Conservation (phyloP, 129 eudicot genomes). For the Logfia minima region DNA sequence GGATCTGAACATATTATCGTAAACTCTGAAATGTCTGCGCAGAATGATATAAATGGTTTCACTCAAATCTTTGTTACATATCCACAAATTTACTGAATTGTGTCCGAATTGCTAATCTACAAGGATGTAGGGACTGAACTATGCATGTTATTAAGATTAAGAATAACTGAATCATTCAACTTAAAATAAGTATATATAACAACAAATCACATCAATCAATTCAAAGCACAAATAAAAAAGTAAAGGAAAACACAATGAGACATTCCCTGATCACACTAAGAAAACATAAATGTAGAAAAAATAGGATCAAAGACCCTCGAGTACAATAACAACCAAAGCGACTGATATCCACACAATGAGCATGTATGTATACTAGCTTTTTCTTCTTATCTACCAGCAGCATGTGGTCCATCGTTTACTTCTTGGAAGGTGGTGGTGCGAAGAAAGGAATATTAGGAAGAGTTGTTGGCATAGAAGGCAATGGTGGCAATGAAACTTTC, state of each 20-base stretch:
- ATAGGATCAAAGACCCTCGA: neutral
- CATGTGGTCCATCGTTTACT: neutral
- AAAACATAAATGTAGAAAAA: too few relatives aligned
- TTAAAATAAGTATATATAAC: neutral
- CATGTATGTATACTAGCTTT: neutral
- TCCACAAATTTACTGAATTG: neutral
- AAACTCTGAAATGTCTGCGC: neutral
- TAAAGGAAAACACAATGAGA: neutral
- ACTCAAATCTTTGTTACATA: neutral
- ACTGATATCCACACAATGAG: neutral
- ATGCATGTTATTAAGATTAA: neutral
- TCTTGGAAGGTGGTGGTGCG: slow-evolving; percentile 34
- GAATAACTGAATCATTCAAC: neutral
- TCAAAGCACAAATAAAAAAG: neutral
- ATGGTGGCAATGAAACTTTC: slow-evolving; percentile 21
- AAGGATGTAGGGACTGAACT: neutral
- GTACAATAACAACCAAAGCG: neutral
- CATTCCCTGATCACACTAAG: neutral
- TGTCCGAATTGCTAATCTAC: neutral
- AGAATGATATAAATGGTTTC: neutral
- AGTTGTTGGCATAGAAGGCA: neutral
- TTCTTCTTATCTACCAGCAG: neutral
- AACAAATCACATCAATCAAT: neutral
- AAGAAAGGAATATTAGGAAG: slow-evolving; percentile 28
- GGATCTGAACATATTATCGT: neutral